Evolutionary conservation across 2,329 filamentous ascomycete genomes (phyloP).

Genomic region (Xenosphaeropsis pyriputrescens): DNA sequence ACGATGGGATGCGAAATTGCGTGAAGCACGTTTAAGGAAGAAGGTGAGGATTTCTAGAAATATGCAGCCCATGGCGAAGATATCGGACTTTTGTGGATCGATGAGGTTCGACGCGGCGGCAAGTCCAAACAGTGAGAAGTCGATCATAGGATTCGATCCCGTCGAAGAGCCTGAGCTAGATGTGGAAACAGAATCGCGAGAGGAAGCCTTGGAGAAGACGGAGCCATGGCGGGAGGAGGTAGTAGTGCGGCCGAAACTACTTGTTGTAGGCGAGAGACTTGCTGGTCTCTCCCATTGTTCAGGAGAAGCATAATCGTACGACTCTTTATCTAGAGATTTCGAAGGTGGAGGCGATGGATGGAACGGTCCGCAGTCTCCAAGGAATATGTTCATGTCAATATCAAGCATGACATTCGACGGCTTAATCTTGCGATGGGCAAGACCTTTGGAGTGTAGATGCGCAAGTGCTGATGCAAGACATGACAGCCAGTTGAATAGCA

Average conservation of each 20-base stretch:
- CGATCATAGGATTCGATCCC: neutral
- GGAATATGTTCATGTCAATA: conserved; percentile 48
- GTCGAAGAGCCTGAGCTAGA: neutral
- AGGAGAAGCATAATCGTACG: conserved; percentile 59
- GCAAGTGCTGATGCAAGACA: conserved; percentile 55
- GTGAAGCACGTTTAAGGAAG: conserved; percentile 50
- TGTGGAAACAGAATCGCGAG: neutral
- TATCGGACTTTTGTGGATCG: conserved; percentile 45
- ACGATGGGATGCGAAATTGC: conserved; percentile 52
- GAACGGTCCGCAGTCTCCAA: conserved; percentile 42
- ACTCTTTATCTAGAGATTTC: conserved; percentile 48
- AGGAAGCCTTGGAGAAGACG: neutral
- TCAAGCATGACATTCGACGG: conserved; percentile 58
- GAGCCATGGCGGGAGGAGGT: neutral
- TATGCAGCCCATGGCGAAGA: conserved; percentile 61
- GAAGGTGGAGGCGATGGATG: conserved; percentile 23
- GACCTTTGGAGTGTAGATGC: conserved; percentile 48
- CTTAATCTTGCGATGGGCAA: conserved; percentile 53
- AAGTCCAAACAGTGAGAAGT: neutral
- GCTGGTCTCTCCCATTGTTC: conserved; percentile 29
- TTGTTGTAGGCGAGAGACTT: conserved; percentile 18
- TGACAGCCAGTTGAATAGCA: conserved; percentile 61
- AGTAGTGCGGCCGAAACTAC: conserved; percentile 13
- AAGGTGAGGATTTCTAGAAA: conserved; percentile 59
- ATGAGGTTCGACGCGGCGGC: conserved; percentile 22